phyloP scores from a whole-genome alignment of 169 alveolate genomes.

The Plasmodium coatneyi region DNA sequence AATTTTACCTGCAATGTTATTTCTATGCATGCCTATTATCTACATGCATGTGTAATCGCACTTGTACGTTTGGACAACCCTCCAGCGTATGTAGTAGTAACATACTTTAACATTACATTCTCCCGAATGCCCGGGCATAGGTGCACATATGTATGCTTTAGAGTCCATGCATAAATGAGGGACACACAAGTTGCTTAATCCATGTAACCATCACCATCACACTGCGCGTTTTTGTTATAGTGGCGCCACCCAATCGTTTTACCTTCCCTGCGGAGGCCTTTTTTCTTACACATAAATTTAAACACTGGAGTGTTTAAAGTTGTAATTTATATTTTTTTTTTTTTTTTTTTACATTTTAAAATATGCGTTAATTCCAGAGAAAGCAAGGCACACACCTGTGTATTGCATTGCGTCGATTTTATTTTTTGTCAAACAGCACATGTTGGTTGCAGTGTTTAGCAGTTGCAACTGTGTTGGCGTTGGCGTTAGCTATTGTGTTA shows the following conservation, averaged over 20 bases:
- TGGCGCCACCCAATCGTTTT: not conserved
- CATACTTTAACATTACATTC: not conserved
- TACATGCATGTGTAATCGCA: not conserved
- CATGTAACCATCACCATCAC: not conserved
- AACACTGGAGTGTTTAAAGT: slow-evolving; percentile 17
- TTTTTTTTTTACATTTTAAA: not conserved
- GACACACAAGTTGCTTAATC: not conserved
- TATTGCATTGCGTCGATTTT: not conserved
- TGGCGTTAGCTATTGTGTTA: not conserved
- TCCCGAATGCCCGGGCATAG: not conserved
- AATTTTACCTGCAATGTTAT: not conserved
- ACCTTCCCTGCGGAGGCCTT: slow-evolving; percentile 16
- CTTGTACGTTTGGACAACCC: not conserved
- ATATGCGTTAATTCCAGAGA: not conserved
- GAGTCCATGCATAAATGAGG: not conserved
- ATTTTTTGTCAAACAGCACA: slow-evolving; percentile 40
- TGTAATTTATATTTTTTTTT: not conserved
- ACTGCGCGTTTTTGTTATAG: not conserved
- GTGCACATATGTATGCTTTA: not conserved
- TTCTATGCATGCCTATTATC: not conserved
- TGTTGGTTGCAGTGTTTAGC: slow-evolving; percentile 2
- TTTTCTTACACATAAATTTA: slow-evolving; percentile 18
- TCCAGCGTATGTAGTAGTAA: not conserved
- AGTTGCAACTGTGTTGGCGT: not conserved
- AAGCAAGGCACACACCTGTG: slow-evolving; percentile 1